Base-by-base conservation (phyloP, 2,329 filamentous ascomycete species). In the Escovopsis sp. region DNA sequence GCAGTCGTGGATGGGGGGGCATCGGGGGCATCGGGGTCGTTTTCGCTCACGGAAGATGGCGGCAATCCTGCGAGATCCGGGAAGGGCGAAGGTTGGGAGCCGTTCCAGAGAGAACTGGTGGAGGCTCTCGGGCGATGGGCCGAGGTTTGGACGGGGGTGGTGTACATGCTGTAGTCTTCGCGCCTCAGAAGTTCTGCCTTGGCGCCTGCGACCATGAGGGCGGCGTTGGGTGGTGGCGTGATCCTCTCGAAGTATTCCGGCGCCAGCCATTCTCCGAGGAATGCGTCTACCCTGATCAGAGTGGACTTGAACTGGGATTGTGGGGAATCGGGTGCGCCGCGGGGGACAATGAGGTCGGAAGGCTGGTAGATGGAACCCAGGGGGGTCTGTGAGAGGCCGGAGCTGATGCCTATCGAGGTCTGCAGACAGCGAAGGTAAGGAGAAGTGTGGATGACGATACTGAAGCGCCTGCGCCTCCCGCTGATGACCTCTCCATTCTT, bases 201-300 rank as follows among this genome's bases (percentile, higher is more conserved):
- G 27, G 91, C 89, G 34, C 77, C 76, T 24, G 84, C 83, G 3
- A 96, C 70, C 85, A 98, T 93, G 63, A 91, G 74, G 4, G 81
- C 75, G 3, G 86, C 89, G 35, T 78, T 76, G 0, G 91, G 91
- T 10, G 91, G 91, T 3, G 87, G 84, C 0, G 84, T 89, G 48
- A 95, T 95, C 40, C 83, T 73, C 47, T 94, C 87, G 54, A 89
- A 98, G 59, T 98, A 98, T 55, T 88, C 81, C 1, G 87, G 85
- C 2, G 83, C 84, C 27, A 96, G 70, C 91, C 91, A 98, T 67
- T 98, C 91, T 39, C 91, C 89, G 0, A 98, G 70, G 55, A 93
- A 95, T 0, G 88, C 82, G 61, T 98, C 91, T 6, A 98, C 72
- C 1, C 91, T 81, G 38, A 98, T 63, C 9, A 79, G 69, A 3